Evolutionary conservation across 768 basidiomycete species (phyloP), one percentile per base, ranked within the genome.

Genomic region (Russula ochroleuca): DNA sequence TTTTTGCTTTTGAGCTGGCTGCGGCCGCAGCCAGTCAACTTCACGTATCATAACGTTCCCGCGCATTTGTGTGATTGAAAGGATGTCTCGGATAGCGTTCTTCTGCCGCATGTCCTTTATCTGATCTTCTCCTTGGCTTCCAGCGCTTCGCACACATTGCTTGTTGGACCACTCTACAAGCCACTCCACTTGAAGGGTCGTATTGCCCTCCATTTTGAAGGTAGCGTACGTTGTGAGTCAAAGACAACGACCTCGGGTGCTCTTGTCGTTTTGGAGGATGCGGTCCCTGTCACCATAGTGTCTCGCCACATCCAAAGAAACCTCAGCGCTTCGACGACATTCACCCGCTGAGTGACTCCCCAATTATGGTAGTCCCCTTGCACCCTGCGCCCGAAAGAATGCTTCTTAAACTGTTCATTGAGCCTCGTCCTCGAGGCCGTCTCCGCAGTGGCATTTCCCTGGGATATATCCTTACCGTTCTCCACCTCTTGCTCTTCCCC

Each of bases 301-400:
- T 2, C 35, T 35, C 35, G 35, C 35, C 35, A 35, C 35, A 35
- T 35, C 35, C 10, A 6, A 35, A 5, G 35, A 21, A 50, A 17
- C 10, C 31, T 21, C 19, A 17, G 40, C 54, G 38, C n/a, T 17
- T 40, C 28, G 17, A 8, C 9, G n/a, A n/a, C 10, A n/a, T 47
- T 17, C n/a, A 21, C 7, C 23, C 35, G 13, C 21, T n/a, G 35
- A 37, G 10, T 48, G 43, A 23, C 23, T 45, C 33, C 45, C 48
- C 25, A 51, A 56, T 61, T 61, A 56, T 51, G 59, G 64, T 28
- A 65, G 15, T 35, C n/a, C 33, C 15, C 8, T 59, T 57, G 23
- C 59, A 59, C 19, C 47, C 2, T 31, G 28, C 50, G 50, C 45
- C 31, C 33, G 37, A 33, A 41, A 14, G 15, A 33, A n/a, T 31